Evolutionary conservation across 2,329 filamentous ascomycete species (phyloP).

Genomic region (Elsinoe arachidis): DNA sequence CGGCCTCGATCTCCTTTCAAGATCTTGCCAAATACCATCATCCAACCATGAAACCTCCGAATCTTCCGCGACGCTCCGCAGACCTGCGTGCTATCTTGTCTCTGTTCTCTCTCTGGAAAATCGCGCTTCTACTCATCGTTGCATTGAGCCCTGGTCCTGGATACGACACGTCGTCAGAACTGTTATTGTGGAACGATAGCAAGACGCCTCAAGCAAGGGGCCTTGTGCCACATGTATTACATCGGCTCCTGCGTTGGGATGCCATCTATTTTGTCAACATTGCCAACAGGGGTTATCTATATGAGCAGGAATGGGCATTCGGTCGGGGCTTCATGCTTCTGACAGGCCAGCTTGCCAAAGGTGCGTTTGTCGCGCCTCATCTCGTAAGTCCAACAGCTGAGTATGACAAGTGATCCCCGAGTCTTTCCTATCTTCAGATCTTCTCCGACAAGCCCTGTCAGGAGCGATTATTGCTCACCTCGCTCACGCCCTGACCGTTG

Average conservation of each 20-base stretch:
- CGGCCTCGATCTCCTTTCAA: background rate
- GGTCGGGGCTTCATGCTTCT: conserved; percentile 48
- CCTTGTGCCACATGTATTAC: conserved; percentile 32
- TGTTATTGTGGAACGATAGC: conserved; percentile 35
- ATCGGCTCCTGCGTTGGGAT: conserved; percentile 68
- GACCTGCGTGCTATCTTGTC: conserved; percentile 19
- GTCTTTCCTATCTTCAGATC: conserved; percentile 15
- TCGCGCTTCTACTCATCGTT: conserved; percentile 54
- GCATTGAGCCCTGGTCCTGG: conserved; percentile 48
- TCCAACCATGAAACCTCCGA: conserved; percentile 3
- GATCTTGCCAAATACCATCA: background rate
- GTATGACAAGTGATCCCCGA: conserved; percentile 18
- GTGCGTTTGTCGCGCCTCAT: conserved; percentile 35
- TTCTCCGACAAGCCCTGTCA: conserved; percentile 37
- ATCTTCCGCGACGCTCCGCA: conserved; percentile 8
- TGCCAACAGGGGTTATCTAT: conserved; percentile 56
- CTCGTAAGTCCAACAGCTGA: conserved; percentile 20
- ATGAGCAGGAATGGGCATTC: conserved; percentile 84
- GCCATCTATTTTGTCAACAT: conserved; percentile 64
- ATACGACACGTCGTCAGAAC: conserved; percentile 70
- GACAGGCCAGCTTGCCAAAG: conserved; percentile 33
- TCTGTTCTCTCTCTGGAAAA: conserved; percentile 58
- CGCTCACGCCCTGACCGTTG: conserved; percentile 67
- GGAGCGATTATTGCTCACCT: conserved; percentile 61
- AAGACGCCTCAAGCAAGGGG: conserved; percentile 3